Evolutionary conservation across 225 moss, liverwort and hornwort species (phyloP), one percentile per base, ranked within the genome.

Genomic region (Asterella californica): DNA sequence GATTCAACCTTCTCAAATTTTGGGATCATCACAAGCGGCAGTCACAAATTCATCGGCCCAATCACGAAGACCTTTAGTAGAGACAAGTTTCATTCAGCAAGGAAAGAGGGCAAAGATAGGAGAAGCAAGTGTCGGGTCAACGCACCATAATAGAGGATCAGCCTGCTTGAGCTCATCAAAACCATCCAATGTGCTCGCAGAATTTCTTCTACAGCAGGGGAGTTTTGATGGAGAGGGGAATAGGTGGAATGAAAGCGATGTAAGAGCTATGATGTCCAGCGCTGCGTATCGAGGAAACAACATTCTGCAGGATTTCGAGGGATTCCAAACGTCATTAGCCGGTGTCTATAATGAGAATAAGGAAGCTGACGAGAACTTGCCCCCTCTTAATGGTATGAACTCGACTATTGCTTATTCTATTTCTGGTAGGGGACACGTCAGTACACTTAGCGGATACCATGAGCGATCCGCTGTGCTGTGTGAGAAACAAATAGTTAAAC

Each of bases 191-290:
- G 38, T 72, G 54, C 55, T 54, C 46, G 66, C 54, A 79, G 70
- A 52, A 15, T 37, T 27, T 3, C 25, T 1, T 34, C 42, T 54
- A 29, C 50, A 85, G n/a, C 79, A 82, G 59, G 76, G 45, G 34
- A 38, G 71, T 38, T 76, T 64, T 24, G 47, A 17, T 82, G 85
- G 83, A 19, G 33, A 69, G 52, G 55, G 70, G 18, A 77, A 75
- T 42, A 75, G 83, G 86, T 78, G 80, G 83, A 79, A 86, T 78
- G 86, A 60, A 38, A 11, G 37, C 47, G 74, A 82, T 74, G 18
- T 63, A 18, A 78, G 46, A 32, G 50, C 48, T 33, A 81, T 72
- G 55, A 52, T 65, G 55, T 70, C 74, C 62, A 67, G 77, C 46
- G 9, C 57, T 61, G 32, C 63, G 42, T 46, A 78, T 34, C 74